Base-by-base conservation (phyloP, 2,329 filamentous ascomycete species). In the Alternaria ventricosa region DNA sequence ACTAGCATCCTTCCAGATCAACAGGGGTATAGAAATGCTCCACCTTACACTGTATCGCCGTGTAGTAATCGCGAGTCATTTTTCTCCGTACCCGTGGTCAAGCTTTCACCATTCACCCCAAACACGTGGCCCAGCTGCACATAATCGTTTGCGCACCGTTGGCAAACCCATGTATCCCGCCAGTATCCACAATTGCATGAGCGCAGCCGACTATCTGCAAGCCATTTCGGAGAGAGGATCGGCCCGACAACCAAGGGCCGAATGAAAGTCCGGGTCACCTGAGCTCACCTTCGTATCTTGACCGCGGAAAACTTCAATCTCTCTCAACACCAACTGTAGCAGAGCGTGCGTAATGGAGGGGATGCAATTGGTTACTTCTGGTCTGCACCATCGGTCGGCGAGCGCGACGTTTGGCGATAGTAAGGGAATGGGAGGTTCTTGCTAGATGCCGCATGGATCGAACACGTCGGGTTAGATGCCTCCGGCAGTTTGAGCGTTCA, bases 201-300 rank as follows among this genome's bases (percentile, higher is more conserved):
- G 55, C 13, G 50, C 43, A 15, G 23, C 28, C 36, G 27, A 60
- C 27, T 6, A 6, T 46, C 27, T 55, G 27, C 50, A 46, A 20
- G 15, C 23, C 33, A 46, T 46, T 18, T 47, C 49, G 41, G 57
- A 27, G 28, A 27, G 7, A 6, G 10, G 11, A 43, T 60, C 57
- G 51, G 57, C 18, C 57, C 51, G 50, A 60, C 23, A n/a, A 18
- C 23, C 57, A 43, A 56, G 57, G 57, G 28, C 57, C 51, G 51
- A 55, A 56, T 49, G n/a, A 28, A 49, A 13, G 9, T 15, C n/a
- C 57, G 10, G 43, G 22, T 27, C 27, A 60, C 27, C n/a, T 58
- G 46, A 15, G 50, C 20, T n/a, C 33, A 44, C 8, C 25, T 27
- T 25, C 7, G 36, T 25, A 6, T 58, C 25, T 45, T 33, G 25